Conservation (phyloP, 345 rosid genomes). For the Hibiscus mutabilis region DNA sequence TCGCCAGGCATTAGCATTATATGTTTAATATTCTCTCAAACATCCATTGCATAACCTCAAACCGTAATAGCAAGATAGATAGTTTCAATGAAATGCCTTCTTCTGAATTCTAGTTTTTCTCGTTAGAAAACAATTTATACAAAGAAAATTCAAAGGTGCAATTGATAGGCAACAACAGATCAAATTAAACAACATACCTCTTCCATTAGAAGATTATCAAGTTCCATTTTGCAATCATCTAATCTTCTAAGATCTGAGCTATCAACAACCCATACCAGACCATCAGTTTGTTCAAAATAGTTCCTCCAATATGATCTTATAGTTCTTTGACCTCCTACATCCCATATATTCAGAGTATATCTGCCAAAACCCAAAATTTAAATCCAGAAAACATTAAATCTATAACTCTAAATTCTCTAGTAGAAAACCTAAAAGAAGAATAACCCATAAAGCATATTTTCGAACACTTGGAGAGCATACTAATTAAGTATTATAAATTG, state of each 20-base stretch:
- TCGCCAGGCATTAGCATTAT: background rate
- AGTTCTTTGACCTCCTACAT: constrained; percentile 90
- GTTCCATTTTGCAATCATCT: constrained; percentile 88
- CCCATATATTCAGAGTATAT: constrained; percentile 88
- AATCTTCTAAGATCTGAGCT: constrained; percentile 86
- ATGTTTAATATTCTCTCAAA: background rate
- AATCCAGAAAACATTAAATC: background rate
- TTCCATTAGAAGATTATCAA: constrained; percentile 88
- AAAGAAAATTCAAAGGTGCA: background rate
- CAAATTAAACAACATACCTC: constrained; percentile 44
- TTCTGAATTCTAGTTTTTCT: background rate
- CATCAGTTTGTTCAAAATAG: constrained; percentile 97
- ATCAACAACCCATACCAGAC: constrained; percentile 91
- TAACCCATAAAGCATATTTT: background rate
- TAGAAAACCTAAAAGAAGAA: background rate
- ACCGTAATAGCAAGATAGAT: constrained; percentile 7
- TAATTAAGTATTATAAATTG: background rate
- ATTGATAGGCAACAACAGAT: background rate
- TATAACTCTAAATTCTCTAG: background rate
- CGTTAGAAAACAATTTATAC: background rate
- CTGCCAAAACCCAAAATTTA: constrained; percentile 24
- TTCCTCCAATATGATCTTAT: constrained; percentile 95
- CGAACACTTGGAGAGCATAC: background rate
- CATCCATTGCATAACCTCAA: too few relatives aligned
- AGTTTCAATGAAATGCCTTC: constrained; percentile 16